Evolutionary conservation across 371 early-diverging fungal genomes (phyloP).

Genomic region (Encephalitozoon intestinalis): DNA sequence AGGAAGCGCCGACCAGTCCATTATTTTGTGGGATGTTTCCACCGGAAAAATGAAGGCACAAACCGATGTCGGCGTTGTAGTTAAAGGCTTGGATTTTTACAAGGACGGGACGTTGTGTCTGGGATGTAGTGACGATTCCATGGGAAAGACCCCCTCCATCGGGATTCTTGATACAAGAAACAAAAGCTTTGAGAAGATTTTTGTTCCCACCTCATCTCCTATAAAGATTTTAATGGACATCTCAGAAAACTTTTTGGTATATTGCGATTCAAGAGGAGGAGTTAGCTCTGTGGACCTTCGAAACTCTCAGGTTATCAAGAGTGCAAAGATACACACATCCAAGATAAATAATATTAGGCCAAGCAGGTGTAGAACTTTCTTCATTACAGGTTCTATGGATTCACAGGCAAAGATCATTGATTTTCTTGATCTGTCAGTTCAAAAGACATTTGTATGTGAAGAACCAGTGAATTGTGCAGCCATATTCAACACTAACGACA

Average conservation of each 20-base stretch:
- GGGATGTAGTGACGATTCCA: constrained; percentile 76
- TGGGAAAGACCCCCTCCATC: constrained; percentile 76
- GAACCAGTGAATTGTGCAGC: constrained; percentile 88
- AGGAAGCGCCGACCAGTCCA: constrained; percentile 83
- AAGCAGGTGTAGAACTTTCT: constrained; percentile 77
- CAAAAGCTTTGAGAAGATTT: constrained; percentile 60
- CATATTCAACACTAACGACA: constrained; percentile 68
- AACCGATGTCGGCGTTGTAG: constrained; percentile 78
- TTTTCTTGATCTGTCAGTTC: constrained; percentile 68
- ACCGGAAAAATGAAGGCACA: constrained; percentile 77
- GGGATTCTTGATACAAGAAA: constrained; percentile 69
- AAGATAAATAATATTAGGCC: constrained; percentile 83
- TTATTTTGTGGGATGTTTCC: constrained; percentile 82
- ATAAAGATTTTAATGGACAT: constrained; percentile 79
- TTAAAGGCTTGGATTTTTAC: constrained; percentile 78
- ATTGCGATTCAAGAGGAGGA: constrained; percentile 68
- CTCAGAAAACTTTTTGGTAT: constrained; percentile 75
- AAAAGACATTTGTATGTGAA: constrained; percentile 77
- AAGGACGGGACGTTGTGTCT: constrained; percentile 73
- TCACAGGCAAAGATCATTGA: constrained; percentile 79
- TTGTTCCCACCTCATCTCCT: constrained; percentile 64
- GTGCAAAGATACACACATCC: constrained; percentile 64
- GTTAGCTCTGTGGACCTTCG: constrained; percentile 47
- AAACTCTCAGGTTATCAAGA: constrained; percentile 63
- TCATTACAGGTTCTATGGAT: constrained; percentile 91